A percentile compares a stretch with the other conserved stretches of the same genome.
Evolutionary conservation across 192 early-diverging fungal species (phyloP).

Genomic region (Tieghemiomyces parasiticus): DNA sequence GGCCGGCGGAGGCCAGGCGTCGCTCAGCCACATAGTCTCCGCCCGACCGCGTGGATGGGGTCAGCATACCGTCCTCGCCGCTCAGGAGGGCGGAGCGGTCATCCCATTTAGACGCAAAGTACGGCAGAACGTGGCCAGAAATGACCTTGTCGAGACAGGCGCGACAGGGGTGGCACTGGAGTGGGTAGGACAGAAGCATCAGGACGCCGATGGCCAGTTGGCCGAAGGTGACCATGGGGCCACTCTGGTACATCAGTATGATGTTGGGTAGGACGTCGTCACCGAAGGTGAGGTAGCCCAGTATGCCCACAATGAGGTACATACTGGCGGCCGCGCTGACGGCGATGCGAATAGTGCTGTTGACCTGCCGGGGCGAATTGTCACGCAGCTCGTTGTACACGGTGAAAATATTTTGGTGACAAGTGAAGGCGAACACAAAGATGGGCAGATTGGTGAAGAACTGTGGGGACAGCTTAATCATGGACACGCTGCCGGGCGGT

Average conservation of each 20-base stretch:
- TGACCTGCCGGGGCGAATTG: conserved; percentile 56
- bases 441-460: conserved; percentile 76
- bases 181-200: conserved; percentile 81
- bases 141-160: conserved; percentile 80
- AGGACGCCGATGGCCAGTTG: conserved; percentile 78
- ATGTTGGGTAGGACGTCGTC: conserved; percentile 67
- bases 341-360: conserved; percentile 52
- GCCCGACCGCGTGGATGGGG: not conserved
- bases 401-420: conserved; percentile 96
- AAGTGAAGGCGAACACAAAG: conserved; percentile 98
- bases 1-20: not conserved
- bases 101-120: conserved; percentile 13
- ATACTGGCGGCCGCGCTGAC: conserved; percentile 58
- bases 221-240: conserved; percentile 59
- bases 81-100: not conserved
- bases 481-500: conserved; percentile 38
- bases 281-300: conserved; percentile 91
- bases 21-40: not conserved
- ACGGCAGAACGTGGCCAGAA: conserved; percentile 20
- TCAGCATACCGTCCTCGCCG: not conserved
- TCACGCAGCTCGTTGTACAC: conserved; percentile 90
- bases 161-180: conserved; percentile 87
- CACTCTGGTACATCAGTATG: conserved; percentile 37
- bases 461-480: conserved; percentile 37
- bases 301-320: conserved; percentile 74